These are phyloP conservation scores for Arachnomyces sp. DNA, from an alignment of 2,329 filamentous ascomycete species.

Conservation along the genomic window DNA sequence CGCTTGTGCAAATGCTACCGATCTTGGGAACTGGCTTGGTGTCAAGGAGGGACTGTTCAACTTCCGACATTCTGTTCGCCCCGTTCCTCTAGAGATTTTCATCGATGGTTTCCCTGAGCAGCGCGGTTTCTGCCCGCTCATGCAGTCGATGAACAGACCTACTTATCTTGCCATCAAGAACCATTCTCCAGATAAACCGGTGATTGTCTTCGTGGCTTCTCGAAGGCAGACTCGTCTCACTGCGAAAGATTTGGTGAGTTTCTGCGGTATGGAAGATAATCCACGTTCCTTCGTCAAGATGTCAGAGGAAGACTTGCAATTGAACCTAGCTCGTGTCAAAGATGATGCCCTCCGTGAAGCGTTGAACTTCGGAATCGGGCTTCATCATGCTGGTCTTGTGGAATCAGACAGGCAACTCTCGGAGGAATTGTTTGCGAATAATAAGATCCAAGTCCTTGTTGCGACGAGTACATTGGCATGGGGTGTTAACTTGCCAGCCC, in stretches of 20 bases:
- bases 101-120: conserved; percentile 97
- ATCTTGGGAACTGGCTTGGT: conserved; percentile 91
- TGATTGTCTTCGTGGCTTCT: conserved; percentile 96
- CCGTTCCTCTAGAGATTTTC: conserved; percentile 89
- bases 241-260: conserved; percentile 92
- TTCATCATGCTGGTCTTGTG: conserved; percentile 94
- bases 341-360: conserved; percentile 88
- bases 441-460: conserved; percentile 95
- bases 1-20: conserved; percentile 88
- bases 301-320: conserved; percentile 85
- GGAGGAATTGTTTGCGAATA: conserved; percentile 91
- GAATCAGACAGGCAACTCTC: conserved; percentile 86
- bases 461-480: conserved; percentile 94
- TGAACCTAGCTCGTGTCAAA: conserved; percentile 83
- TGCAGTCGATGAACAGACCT: conserved; percentile 98
- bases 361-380: conserved; percentile 91
- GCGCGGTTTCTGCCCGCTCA: conserved; percentile 88
- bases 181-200: conserved; percentile 91
- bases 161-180: conserved; percentile 95
- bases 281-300: conserved; percentile 86
- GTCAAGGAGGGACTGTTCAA: conserved; percentile 96
- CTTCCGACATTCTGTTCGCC: conserved; percentile 92
- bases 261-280: conserved; percentile 97
- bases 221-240: conserved; percentile 89
- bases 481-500: conserved; percentile 95